Evolutionary conservation across 2,329 filamentous ascomycete species (phyloP).

Genomic region (Pseudogymnoascus sp.): DNA sequence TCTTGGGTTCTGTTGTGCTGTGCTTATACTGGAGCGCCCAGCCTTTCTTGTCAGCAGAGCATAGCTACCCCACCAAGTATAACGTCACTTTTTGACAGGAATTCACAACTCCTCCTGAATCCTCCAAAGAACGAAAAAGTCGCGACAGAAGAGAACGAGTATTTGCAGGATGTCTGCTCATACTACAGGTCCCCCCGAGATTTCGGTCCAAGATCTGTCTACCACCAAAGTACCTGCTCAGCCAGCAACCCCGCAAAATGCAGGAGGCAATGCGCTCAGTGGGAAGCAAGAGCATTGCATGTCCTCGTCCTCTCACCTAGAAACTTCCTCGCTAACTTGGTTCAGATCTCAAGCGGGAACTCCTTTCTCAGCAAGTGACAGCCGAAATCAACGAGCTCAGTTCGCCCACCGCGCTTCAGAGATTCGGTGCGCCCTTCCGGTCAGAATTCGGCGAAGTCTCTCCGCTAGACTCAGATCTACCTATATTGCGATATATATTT

Average conservation of each 20-base stretch:
- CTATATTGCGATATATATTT: slow-evolving; percentile 91
- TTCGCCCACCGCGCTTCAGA: slow-evolving; percentile 84
- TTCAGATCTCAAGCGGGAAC: slow-evolving; percentile 87
- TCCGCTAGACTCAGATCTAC: slow-evolving; percentile 86
- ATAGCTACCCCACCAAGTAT: slow-evolving; percentile 4
- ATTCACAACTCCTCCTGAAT: not conserved
- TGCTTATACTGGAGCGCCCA: not conserved
- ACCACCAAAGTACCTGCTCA: not conserved
- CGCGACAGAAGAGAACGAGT: not conserved
- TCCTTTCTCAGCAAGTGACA: slow-evolving; percentile 81
- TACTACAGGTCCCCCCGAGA: not conserved
- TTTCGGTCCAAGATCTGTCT: not conserved
- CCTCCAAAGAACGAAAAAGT: not conserved
- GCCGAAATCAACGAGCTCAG: slow-evolving; percentile 89
- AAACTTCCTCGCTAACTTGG: not conserved
- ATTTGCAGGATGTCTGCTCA: not conserved
- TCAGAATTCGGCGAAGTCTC: slow-evolving; percentile 89
- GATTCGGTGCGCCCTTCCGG: slow-evolving; percentile 91
- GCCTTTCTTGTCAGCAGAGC: not conserved
- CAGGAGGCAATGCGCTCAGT: slow-evolving; percentile 46
- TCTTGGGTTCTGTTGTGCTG: not conserved
- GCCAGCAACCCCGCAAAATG: slow-evolving; percentile 2
- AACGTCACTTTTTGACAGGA: not conserved
- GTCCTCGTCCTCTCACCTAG: slow-evolving; percentile 26
- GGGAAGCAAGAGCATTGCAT: slow-evolving; percentile 97